Evolutionary conservation across 2,329 filamentous ascomycete genomes (phyloP).

Genomic region (Alternaria atra): DNA sequence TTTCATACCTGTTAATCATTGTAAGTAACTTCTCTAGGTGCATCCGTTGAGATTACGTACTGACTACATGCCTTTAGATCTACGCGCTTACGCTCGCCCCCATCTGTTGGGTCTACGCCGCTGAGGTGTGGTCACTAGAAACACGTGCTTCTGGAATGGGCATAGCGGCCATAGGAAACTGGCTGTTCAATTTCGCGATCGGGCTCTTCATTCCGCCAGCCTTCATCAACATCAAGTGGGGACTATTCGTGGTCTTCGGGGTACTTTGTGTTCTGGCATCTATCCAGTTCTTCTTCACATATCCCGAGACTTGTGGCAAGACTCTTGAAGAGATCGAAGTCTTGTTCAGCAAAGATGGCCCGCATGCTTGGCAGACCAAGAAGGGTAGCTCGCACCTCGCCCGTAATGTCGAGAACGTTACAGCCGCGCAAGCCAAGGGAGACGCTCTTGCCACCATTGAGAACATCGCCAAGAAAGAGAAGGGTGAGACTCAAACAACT

Average conservation of each 20-base stretch:
- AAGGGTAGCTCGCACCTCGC: slow-evolving; percentile 39
- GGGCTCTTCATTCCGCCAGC: slow-evolving; percentile 65
- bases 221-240: slow-evolving; percentile 66
- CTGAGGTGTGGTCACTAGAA: slow-evolving; percentile 70
- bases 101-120: slow-evolving; percentile 66
- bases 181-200: slow-evolving; percentile 67
- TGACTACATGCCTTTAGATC: slow-evolving; percentile 40
- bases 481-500: slow-evolving; percentile 12
- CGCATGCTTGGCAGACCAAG: slow-evolving; percentile 66
- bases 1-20: slow-evolving; percentile 77
- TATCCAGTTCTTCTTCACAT: slow-evolving; percentile 72
- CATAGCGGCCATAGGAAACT: slow-evolving; percentile 71
- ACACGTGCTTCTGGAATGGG: slow-evolving; percentile 69
- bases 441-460: slow-evolving; percentile 35
- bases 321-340: slow-evolving; percentile 80
- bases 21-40: not conserved
- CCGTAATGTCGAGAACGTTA: slow-evolving; percentile 35
- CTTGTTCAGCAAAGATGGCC: slow-evolving; percentile 66
- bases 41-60: not conserved
- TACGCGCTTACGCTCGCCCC: slow-evolving; percentile 73
- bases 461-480: slow-evolving; percentile 30
- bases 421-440: slow-evolving; percentile 34
- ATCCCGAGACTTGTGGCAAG: slow-evolving; percentile 75
- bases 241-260: slow-evolving; percentile 78
- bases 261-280: slow-evolving; percentile 74